Evolutionary conservation across 179 eudicot genomes (phyloP).

Genomic region (Spinacia oleracea): DNA sequence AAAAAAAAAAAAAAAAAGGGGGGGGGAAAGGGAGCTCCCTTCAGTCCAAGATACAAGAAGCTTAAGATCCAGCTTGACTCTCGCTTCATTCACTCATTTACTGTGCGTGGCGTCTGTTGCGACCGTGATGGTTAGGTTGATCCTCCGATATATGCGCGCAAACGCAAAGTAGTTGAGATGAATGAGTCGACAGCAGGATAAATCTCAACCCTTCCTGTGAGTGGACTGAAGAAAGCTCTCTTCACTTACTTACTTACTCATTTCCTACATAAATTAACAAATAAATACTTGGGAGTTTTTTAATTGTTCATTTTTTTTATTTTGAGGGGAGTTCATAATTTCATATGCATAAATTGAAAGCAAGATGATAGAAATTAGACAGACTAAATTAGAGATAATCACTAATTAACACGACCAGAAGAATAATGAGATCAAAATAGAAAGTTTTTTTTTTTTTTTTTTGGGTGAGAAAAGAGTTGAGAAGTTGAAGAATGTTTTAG

Average conservation of each 20-base stretch:
- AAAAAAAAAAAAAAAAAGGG: too few species aligned
- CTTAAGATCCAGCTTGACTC: constrained; percentile 68
- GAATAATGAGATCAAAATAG: background rate
- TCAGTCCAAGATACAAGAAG: constrained; percentile 95
- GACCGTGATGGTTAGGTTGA: too few species aligned
- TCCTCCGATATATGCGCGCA: background rate
- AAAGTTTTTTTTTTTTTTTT: background rate
- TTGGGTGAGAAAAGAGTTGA: background rate
- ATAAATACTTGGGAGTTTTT: background rate
- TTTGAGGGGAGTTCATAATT: too few species aligned
- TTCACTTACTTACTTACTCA: constrained; percentile 57
- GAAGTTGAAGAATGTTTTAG: background rate
- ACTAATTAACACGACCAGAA: background rate
- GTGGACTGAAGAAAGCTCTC: constrained; percentile 99
- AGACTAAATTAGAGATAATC: background rate
- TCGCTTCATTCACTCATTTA: constrained; percentile 95
- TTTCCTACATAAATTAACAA: background rate
- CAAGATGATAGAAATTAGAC: background rate
- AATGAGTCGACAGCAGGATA: constrained; percentile 98
- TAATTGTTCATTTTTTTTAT: too few species aligned
- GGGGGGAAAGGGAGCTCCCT: constrained; percentile 96
- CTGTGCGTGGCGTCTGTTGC: constrained; percentile 20
- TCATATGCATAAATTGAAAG: background rate
- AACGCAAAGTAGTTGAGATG: constrained; percentile 78
- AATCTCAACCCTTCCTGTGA: constrained; percentile 59